phyloP scores from a whole-genome alignment of 495 filamentous ascomycete genomes.

The Aspergillus conjunctus region DNA sequence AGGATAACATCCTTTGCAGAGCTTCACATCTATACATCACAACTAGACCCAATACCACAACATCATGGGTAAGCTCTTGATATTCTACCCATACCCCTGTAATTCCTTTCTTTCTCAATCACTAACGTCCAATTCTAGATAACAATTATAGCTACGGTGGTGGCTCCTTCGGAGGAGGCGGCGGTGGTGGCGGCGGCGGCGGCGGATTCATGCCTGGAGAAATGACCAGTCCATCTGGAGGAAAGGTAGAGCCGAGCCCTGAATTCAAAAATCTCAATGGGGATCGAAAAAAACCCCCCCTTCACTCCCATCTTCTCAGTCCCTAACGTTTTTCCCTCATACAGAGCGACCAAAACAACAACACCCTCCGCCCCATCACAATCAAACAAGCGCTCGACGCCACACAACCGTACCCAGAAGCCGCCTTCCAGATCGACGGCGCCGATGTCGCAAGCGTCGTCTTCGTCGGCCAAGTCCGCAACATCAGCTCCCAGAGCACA shows the following conservation, averaged over 20 bases:
- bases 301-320: not conserved
- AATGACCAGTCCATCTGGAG: constrained; percentile 49
- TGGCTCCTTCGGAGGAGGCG: constrained; percentile 60
- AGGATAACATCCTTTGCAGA: not conserved
- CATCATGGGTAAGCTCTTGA: constrained; percentile 38
- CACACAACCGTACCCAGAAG: constrained; percentile 69
- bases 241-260: constrained; percentile 34
- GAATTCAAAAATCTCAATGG: not conserved
- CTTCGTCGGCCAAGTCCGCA: constrained; percentile 86
- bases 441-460: constrained; percentile 64
- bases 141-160: constrained; percentile 43
- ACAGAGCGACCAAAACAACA: constrained; percentile 51
- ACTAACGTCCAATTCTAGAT: constrained; percentile 25
- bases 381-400: constrained; percentile 91
- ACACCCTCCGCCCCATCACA: constrained; percentile 87
- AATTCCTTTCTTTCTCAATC: not conserved
- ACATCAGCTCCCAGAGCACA: constrained; percentile 81
- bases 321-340: not conserved
- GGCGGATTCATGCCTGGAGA: constrained; percentile 67
- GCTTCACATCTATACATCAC: not conserved
- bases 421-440: constrained; percentile 77
- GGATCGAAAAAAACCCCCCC: too few species aligned
- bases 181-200: constrained; percentile 64
- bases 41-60: constrained; percentile 17
- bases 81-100: not conserved